phyloP scores from a whole-genome alignment of 1,284 basidiomycete genomes.

The Malassezia psittaci region DNA sequence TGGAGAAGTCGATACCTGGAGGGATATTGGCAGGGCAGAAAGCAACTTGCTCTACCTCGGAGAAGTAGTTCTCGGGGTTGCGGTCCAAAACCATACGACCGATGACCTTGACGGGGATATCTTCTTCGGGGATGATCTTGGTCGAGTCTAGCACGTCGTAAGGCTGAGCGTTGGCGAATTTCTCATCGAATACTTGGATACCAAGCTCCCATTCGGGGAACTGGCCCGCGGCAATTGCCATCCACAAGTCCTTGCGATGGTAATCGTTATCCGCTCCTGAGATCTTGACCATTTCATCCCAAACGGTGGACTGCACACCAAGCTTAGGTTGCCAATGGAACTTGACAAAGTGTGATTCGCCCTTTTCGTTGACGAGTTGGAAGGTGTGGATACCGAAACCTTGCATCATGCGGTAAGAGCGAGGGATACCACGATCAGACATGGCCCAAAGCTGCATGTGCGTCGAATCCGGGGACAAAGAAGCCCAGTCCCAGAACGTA shows the following conservation, averaged over 20 bases:
- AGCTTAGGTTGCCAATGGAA: slow-evolving; percentile 65
- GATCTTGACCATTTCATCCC: slow-evolving; percentile 45
- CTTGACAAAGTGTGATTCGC: slow-evolving; percentile 67
- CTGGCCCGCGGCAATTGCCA: slow-evolving; percentile 34
- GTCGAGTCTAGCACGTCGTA: slow-evolving; percentile 75
- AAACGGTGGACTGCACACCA: slow-evolving; percentile 42
- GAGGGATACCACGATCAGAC: slow-evolving; percentile 74
- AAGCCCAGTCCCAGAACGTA: slow-evolving; percentile 64
- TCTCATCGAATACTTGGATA: slow-evolving; percentile 9
- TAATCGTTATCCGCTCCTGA: slow-evolving; percentile 50
- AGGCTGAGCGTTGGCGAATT: slow-evolving; percentile 3
- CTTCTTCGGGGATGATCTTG: slow-evolving; percentile 48
- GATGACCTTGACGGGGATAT: slow-evolving; percentile 74
- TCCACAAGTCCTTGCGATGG: slow-evolving; percentile 43
- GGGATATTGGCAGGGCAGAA: slow-evolving; percentile 77
- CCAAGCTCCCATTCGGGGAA: slow-evolving; percentile 40
- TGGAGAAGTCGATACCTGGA: slow-evolving; percentile 74
- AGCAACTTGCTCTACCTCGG: slow-evolving; percentile 55
- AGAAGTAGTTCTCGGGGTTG: slow-evolving; percentile 61
- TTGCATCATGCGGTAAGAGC: slow-evolving; percentile 53
- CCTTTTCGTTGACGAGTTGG: slow-evolving; percentile 73
- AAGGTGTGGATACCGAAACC: slow-evolving; percentile 83
- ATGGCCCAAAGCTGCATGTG: slow-evolving; percentile 18
- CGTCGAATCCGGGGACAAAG: slow-evolving; percentile 18
- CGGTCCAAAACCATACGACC: slow-evolving; percentile 78